Conservation (phyloP, 139 green algal species). For the Prasinococcaceae sp. region DNA sequence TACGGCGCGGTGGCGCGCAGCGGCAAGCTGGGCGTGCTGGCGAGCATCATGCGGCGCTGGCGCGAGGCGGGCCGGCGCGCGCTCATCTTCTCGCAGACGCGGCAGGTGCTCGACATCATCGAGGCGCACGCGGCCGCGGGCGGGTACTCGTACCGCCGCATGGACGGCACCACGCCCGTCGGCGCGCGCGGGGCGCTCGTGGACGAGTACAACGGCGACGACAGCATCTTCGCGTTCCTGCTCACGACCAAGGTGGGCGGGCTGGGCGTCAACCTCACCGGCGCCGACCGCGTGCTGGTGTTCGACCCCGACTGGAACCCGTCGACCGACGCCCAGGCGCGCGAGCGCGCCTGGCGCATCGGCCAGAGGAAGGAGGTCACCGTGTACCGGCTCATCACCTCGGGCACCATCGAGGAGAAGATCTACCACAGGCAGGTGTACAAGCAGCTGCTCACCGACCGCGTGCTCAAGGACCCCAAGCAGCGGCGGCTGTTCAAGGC, state of each 20-base stretch:
- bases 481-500: conserved; percentile 86
- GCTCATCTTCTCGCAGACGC: conserved; percentile 33
- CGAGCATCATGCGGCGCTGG: conserved; percentile 67
- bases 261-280: conserved; percentile 90
- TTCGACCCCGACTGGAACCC: conserved; percentile 99
- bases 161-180: conserved; percentile 85
- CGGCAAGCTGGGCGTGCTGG: conserved; percentile 69
- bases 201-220: conserved; percentile 34
- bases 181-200: conserved; percentile 52
- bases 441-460: conserved; percentile 77
- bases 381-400: conserved; percentile 86
- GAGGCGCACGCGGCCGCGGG: conserved; percentile 44
- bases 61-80: conserved; percentile 47
- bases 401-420: conserved; percentile 96
- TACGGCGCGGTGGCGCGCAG: conserved; percentile 48
- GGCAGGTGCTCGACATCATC: conserved; percentile 98
- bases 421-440: conserved; percentile 71
- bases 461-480: conserved; percentile 74
- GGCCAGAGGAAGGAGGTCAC: conserved; percentile 79
- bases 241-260: conserved; percentile 91
- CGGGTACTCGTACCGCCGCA: conserved; percentile 63
- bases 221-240: conserved; percentile 69
- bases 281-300: conserved; percentile 76
- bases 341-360: conserved; percentile 91
- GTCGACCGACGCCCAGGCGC: conserved; percentile 68